phyloP scores from a whole-genome alignment of 345 rosid species.

The Brassica juncea region DNA sequence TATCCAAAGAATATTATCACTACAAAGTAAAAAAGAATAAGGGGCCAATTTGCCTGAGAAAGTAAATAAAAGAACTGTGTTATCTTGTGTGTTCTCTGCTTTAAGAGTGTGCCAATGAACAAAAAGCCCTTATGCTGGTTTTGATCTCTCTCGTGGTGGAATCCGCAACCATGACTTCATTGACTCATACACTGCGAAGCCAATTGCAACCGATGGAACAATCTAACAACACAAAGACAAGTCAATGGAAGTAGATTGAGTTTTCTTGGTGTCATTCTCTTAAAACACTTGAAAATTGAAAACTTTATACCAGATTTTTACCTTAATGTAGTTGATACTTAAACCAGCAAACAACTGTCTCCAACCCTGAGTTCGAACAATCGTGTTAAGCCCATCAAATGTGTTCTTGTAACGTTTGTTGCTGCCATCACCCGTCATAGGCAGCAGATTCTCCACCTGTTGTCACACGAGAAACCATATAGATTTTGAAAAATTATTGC shows the following conservation, averaged over 20 bases:
- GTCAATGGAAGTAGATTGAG: neutral
- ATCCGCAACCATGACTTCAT: constrained; percentile 89
- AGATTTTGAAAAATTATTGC: neutral
- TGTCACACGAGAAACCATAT: neutral
- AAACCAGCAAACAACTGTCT: constrained; percentile 93
- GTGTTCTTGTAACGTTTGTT: constrained; percentile 66
- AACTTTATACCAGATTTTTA: constrained; percentile 25
- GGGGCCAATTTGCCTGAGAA: constrained; percentile 16
- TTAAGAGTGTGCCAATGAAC: constrained; percentile 9
- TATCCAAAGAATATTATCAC: constrained; percentile 25
- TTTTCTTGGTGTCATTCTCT: neutral
- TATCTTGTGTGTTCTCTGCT: constrained; percentile 14
- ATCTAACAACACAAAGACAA: constrained; percentile 47
- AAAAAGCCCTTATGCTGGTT: constrained; percentile 33
- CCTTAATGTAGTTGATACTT: constrained; percentile 95
- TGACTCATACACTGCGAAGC: constrained; percentile 81
- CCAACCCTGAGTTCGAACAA: constrained; percentile 83
- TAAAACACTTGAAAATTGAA: constrained; percentile 7
- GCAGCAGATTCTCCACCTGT: constrained; percentile 80
- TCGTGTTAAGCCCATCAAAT: constrained; percentile 64
- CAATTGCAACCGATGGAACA: constrained; percentile 95
- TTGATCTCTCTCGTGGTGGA: constrained; percentile 70
- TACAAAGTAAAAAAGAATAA: neutral
- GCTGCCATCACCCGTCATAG: constrained; percentile 52
- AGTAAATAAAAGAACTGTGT: constrained; percentile 2